Conservation (phyloP, 306 rosid species). For the Medicago arabica region DNA sequence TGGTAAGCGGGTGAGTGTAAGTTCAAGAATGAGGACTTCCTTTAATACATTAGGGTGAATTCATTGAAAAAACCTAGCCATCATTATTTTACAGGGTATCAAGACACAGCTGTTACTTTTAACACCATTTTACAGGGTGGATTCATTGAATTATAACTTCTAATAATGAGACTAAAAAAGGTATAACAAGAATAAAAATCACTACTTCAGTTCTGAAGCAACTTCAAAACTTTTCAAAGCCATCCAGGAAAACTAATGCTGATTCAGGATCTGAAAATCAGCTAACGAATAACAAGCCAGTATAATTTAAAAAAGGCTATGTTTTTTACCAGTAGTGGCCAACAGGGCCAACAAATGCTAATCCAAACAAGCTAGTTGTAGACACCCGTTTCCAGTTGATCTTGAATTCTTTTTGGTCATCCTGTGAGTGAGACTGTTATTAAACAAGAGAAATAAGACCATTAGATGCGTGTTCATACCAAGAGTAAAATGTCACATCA, state of each 20-base stretch:
- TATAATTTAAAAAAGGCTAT: slow-evolving; percentile 20
- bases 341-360: slow-evolving; percentile 69
- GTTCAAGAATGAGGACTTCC: too few species aligned
- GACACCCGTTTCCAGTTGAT: slow-evolving; percentile 70
- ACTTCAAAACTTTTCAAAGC: slow-evolving; percentile 14
- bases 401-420: slow-evolving; percentile 48
- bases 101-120: neutral
- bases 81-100: too few species aligned
- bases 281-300: slow-evolving; percentile 30
- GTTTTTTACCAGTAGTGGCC: slow-evolving; percentile 69
- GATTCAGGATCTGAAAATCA: slow-evolving; percentile 27
- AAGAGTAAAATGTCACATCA: slow-evolving; percentile 20
- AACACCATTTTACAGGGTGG: slow-evolving; percentile 1
- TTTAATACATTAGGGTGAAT: too few species aligned
- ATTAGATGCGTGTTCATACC: slow-evolving; percentile 8
- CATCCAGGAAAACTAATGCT: neutral
- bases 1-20: too few species aligned
- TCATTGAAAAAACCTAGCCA: too few species aligned
- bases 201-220: too few species aligned
- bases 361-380: slow-evolving; percentile 61
- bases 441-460: slow-evolving; percentile 27
- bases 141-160: slow-evolving; percentile 6
- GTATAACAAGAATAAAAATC: neutral
- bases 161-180: slow-evolving; percentile 4
- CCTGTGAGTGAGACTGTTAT: slow-evolving; percentile 45